Percentiles rank a stretch among this genome's conserved stretches.
Conservation (phyloP, 345 rosid genomes). For the Eutrema yunnanense region DNA sequence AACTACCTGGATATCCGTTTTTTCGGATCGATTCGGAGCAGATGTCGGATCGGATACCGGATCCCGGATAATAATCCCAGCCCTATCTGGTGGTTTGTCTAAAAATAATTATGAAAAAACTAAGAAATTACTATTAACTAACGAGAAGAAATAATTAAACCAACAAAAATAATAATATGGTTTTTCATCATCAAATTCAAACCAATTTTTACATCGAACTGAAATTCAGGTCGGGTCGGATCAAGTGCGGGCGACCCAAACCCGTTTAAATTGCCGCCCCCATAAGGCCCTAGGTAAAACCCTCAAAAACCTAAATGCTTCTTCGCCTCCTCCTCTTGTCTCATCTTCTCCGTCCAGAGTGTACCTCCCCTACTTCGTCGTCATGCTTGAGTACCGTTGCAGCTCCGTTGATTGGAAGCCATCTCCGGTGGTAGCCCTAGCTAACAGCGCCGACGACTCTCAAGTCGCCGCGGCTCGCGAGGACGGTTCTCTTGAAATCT, state of each 20-base stretch:
- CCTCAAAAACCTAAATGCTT: constrained; percentile 17
- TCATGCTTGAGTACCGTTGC: constrained; percentile 57
- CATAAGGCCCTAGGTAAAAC: constrained; percentile 12
- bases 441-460: constrained; percentile 62
- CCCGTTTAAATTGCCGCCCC: constrained; percentile 14
- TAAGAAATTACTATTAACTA: no score
- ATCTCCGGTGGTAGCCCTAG: constrained; percentile 81
- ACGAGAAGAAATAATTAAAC: no score
- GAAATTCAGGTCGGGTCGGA: neutral
- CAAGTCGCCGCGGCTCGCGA: constrained; percentile 89
- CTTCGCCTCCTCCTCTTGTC: constrained; percentile 11
- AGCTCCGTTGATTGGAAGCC: constrained; percentile 88
- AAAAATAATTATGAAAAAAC: no score
- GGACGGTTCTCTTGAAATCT: constrained; percentile 91
- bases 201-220: no score
- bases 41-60: no score
- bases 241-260: neutral
- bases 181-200: no score
- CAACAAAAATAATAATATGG: no score
- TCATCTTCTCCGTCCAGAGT: neutral
- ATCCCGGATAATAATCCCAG: no score
- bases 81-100: no score
- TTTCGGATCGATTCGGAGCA: no score
- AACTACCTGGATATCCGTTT: no score
- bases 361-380: neutral